Conservation (phyloP, 2,329 filamentous ascomycete genomes). For the Beauveria sp. region DNA sequence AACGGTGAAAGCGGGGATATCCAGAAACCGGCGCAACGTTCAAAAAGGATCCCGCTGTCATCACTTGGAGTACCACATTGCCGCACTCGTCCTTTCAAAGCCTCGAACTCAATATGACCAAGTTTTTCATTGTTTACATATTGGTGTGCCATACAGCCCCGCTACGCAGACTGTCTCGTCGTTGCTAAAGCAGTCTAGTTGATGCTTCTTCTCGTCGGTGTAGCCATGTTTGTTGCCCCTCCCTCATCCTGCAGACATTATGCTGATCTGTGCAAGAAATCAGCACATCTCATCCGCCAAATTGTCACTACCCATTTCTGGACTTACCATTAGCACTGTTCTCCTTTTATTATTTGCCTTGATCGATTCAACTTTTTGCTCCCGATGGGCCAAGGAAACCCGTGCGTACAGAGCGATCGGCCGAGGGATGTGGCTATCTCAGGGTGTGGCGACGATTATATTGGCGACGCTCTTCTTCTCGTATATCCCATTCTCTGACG, state of each 20-base stretch:
- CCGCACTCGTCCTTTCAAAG: too few species aligned
- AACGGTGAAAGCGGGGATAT: too few species aligned
- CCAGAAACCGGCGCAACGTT: too few species aligned
- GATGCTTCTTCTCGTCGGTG: background rate
- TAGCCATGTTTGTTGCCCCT: background rate
- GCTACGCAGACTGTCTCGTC: background rate
- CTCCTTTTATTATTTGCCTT: background rate
- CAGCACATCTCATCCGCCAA: background rate
- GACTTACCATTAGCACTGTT: background rate
- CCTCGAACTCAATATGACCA: too few species aligned
- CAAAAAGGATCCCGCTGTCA: too few species aligned
- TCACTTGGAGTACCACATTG: too few species aligned
- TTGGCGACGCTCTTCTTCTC: slow-evolving; percentile 16
- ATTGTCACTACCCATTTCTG: background rate
- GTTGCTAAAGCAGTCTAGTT: background rate
- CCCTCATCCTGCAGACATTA: background rate
- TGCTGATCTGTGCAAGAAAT: background rate
- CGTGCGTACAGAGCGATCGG: background rate
- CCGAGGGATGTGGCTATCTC: background rate
- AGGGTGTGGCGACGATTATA: slow-evolving; percentile 5
- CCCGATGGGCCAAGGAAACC: background rate
- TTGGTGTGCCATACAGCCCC: too few species aligned
- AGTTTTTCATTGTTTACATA: too few species aligned
- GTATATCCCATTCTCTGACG: slow-evolving; percentile 11
- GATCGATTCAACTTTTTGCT: background rate